Evolutionary conservation across 129 eudicot species (phyloP), one percentile per base, ranked within the genome.

Genomic region (Centella asiatica): DNA sequence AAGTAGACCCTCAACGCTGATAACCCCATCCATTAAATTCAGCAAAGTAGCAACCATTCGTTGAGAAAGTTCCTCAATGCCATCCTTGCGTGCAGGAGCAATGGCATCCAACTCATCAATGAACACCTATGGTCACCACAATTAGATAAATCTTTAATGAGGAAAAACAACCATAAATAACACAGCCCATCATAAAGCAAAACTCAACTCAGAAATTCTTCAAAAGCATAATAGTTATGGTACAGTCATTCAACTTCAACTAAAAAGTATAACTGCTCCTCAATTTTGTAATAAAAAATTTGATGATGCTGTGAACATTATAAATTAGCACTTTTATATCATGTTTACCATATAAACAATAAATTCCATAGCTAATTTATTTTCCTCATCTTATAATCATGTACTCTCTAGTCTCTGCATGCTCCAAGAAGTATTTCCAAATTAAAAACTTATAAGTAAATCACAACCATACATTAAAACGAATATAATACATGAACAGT

Each of bases 41-140:
- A 93, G 69, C 76, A 93, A 62, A 9, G 99, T 82, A 60, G 96
- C 99, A 63, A 93, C 96, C 74, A 93, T 80, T 70, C 99, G 85
- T 53, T 81, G 88, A n/a, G 95, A 87, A 23, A 93, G 92, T 48
- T 82, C 99, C 64, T 88, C 96, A 70, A 95, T 94, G 18, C 95
- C 99, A 45, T 93, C 89, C 67, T 84, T 87, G 32, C 96, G 80
- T 44, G 99, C 88, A 60, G 99, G 96, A 58, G 99, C 99, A 61
- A 93, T 87, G 59, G 99, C 85, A 83, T 93, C 96, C 77, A 93
- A 78, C 68, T 93, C 99, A 83, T 93, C 99, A 42, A 93, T 87
- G 73, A 93, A 93, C 15, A 93, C 80, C 99, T 93, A 71, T 29
- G 74, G 32, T 37, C 63, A 42, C 34, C 60, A 62, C 18, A 11